Evolutionary conservation across 2,329 filamentous ascomycete species (phyloP).

Genomic region (Decorospora gaudefroyi): DNA sequence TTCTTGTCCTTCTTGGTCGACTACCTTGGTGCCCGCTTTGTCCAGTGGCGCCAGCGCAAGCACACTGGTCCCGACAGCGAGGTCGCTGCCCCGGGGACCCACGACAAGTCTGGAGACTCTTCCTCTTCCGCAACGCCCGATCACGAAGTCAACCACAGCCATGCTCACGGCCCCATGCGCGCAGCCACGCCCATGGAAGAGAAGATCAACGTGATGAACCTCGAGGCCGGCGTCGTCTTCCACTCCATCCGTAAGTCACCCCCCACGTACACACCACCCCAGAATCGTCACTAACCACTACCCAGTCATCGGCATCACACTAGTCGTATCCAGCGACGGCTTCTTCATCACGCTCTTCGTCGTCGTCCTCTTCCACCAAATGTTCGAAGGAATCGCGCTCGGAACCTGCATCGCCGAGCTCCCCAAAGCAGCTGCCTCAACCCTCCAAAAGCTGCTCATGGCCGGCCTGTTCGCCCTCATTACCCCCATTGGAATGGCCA

Average conservation of each 20-base stretch:
- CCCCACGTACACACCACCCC: background rate
- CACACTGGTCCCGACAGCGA: slow-evolving; percentile 21
- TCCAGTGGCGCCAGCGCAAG: slow-evolving; percentile 47
- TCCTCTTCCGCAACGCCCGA: slow-evolving; percentile 17
- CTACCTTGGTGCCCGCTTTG: slow-evolving; percentile 65
- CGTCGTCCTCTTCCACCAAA: slow-evolving; percentile 77
- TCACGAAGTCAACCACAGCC: slow-evolving; percentile 21
- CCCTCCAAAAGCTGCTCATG: slow-evolving; percentile 62
- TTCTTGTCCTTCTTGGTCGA: slow-evolving; percentile 75
- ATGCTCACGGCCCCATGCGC: slow-evolving; percentile 28
- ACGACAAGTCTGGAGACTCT: slow-evolving; percentile 20
- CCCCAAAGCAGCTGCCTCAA: slow-evolving; percentile 44
- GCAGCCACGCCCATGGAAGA: slow-evolving; percentile 38
- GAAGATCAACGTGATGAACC: slow-evolving; percentile 66
- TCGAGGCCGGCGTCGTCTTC: slow-evolving; percentile 76
- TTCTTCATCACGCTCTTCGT: slow-evolving; percentile 58
- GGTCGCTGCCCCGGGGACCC: slow-evolving; percentile 9
- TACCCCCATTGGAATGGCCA: slow-evolving; percentile 79
- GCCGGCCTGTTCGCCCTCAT: slow-evolving; percentile 68
- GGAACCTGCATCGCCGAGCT: slow-evolving; percentile 71
- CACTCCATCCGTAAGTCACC: slow-evolving; percentile 68
- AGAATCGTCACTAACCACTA: background rate
- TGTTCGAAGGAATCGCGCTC: slow-evolving; percentile 77
- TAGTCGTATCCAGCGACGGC: slow-evolving; percentile 59
- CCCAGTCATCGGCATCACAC: slow-evolving; percentile 65